Conservation (phyloP, 768 basidiomycete species). For the Kwoniella sp. region DNA sequence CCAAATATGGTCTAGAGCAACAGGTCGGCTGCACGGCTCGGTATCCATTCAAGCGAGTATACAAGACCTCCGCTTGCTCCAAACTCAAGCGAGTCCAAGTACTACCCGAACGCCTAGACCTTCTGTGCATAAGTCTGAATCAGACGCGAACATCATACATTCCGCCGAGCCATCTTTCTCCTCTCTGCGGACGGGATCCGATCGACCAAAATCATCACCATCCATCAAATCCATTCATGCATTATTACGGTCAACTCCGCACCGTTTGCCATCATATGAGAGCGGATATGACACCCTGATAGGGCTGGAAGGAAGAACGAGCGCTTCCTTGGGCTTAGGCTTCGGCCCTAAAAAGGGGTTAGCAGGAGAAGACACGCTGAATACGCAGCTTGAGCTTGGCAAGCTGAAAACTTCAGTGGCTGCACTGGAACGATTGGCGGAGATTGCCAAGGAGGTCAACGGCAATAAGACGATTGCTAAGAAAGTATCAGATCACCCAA, state of each 20-base stretch:
- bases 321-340: constrained; percentile 24
- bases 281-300: constrained; percentile 27
- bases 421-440: constrained; percentile 12
- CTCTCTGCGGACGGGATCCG: neutral
- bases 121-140: neutral
- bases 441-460: constrained; percentile 1
- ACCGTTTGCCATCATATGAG: constrained; percentile 14
- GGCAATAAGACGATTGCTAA: neutral
- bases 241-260: constrained; percentile 1
- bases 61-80: constrained; percentile 13
- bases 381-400: constrained; percentile 24
- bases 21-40: constrained; percentile 40
- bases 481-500: neutral
- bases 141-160: neutral
- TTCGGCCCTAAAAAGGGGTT: constrained; percentile 45
- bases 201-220: constrained; percentile 7
- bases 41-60: constrained; percentile 25
- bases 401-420: constrained; percentile 18
- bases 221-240: constrained; percentile 15
- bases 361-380: constrained; percentile 44
- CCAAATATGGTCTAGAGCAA: constrained; percentile 36
- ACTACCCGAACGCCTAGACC: neutral
- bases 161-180: neutral
- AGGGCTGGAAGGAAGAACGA: constrained; percentile 24
- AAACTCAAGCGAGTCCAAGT: neutral